Conservation (phyloP, 116 monocot species). For the Cymodocea nodosa region DNA sequence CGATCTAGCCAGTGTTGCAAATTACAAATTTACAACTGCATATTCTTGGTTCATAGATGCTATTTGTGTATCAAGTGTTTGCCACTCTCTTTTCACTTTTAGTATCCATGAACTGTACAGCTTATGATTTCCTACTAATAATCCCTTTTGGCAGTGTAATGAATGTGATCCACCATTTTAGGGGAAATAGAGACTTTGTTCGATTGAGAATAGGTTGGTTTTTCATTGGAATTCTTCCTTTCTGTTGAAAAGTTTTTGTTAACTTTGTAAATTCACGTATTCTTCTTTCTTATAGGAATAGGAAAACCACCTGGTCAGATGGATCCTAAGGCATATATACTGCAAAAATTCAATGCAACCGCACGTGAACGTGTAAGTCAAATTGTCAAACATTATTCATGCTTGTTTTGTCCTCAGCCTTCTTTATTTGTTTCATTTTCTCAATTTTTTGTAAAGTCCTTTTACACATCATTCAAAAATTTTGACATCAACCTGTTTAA, state of each 20-base stretch:
- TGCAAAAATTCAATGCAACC: slow-evolving; percentile 73
- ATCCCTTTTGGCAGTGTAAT: slow-evolving; percentile 31
- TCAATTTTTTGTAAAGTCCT: no score
- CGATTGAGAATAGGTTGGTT: slow-evolving; percentile 81
- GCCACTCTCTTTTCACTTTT: background rate
- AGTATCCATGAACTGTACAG: background rate
- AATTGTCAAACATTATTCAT: background rate
- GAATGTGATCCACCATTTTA: slow-evolving; percentile 82
- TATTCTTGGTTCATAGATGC: no score
- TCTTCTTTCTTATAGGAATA: slow-evolving; percentile 29
- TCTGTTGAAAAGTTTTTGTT: background rate
- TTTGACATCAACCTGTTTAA: no score
- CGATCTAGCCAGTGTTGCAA: no score
- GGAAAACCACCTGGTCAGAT: slow-evolving; percentile 95
- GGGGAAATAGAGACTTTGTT: slow-evolving; percentile 80
- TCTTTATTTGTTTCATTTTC: no score
- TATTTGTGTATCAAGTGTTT: no score
- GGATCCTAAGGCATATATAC: slow-evolving; percentile 93
- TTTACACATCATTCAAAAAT: no score
- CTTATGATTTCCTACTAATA: background rate
- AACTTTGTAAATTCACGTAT: background rate
- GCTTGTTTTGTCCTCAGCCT: no score
- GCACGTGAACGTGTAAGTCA: slow-evolving; percentile 53
- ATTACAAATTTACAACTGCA: no score
- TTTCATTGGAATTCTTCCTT: background rate